These are phyloP conservation scores for Plasmodium ovale DNA, from an alignment of 169 alveolate genomes.

Conservation along the genomic window DNA sequence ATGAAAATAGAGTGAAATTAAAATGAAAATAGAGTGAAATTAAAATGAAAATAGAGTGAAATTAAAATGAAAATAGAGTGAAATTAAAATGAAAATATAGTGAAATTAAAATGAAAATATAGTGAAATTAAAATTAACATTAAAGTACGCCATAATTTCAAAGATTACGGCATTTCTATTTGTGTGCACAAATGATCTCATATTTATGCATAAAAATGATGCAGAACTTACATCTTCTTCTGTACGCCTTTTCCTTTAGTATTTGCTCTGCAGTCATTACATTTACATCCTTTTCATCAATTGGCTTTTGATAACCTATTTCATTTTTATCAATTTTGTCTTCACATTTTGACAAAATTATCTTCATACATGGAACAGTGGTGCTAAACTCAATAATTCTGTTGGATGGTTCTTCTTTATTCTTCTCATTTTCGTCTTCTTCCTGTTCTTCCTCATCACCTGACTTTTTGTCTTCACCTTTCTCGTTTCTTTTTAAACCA, in stretches of 20 bases:
- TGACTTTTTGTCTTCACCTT: slow-evolving; percentile 19
- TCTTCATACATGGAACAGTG: slow-evolving; percentile 72
- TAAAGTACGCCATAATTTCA: no score
- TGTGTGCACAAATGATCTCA: no score
- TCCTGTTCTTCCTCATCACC: slow-evolving; percentile 38
- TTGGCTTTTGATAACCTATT: slow-evolving; percentile 64
- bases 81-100: no score
- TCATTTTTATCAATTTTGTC: slow-evolving; percentile 50
- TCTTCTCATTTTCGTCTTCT: slow-evolving; percentile 39
- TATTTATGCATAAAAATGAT: not conserved
- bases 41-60: no score
- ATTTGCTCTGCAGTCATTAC: slow-evolving; percentile 70
- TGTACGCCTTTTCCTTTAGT: slow-evolving; percentile 61
- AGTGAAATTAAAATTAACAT: no score
- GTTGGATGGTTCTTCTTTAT: slow-evolving; percentile 30
- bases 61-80: no score
- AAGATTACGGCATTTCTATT: no score
- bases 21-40: no score
- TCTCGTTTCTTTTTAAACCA: slow-evolving; percentile 13
- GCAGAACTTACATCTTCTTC: slow-evolving; percentile 53
- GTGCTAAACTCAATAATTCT: slow-evolving; percentile 62
- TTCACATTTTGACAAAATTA: slow-evolving; percentile 58
- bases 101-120: no score
- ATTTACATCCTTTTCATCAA: slow-evolving; percentile 57
- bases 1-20: not conserved